Evolutionary conservation across 1,284 basidiomycete species (phyloP), one percentile per base, ranked within the genome.

Genomic region (Mycena sp.): DNA sequence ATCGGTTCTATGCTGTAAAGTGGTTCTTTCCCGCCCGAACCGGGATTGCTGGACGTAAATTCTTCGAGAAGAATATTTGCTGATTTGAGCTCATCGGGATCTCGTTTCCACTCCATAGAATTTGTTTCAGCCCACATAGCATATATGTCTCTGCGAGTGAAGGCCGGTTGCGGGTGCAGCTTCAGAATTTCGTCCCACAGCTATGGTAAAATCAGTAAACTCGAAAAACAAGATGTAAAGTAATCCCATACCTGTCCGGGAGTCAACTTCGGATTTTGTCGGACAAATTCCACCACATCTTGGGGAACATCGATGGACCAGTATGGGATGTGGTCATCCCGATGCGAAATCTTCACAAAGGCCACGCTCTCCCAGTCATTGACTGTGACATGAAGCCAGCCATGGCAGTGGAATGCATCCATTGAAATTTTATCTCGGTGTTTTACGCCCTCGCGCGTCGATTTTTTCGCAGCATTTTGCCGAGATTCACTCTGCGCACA

Each of bases 151-250:
- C 66, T 58, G 11, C 59, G 50, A 0, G 61, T 56, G 59, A 72
- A 72, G 3, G 43, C n/a, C 16, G 66, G 67, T 12, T 45, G n/a
- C 1, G 59, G 61, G 35, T 68, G 16, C 10, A 11, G 61, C 44
- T 65, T 63, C 0, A 72, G 51, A 44, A 72, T 67, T 25, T 65
- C 60, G 21, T 68, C 60, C 69, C 71, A 72, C 2, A 72, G 41
- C 71, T 71, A 30, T 19, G 16, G n/a, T 26, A 37, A 25, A 19
- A 25, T 23, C 16, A 43, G 4, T 38, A 1, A 5, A 29, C 3
- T 6, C 14, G 40, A 16, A 35, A 14, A 17, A 10, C 6, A 48
- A 29, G n/a, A 32, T 14, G 32, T 7, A 35, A 30, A 23, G 45
- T 19, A 17, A n/a, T n/a, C n/a, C n/a, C 25, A 19, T 38, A 65